These are phyloP conservation scores for Fusarium hainanense DNA, from an alignment of 2,329 filamentous ascomycete genomes.

Conservation along the genomic window DNA sequence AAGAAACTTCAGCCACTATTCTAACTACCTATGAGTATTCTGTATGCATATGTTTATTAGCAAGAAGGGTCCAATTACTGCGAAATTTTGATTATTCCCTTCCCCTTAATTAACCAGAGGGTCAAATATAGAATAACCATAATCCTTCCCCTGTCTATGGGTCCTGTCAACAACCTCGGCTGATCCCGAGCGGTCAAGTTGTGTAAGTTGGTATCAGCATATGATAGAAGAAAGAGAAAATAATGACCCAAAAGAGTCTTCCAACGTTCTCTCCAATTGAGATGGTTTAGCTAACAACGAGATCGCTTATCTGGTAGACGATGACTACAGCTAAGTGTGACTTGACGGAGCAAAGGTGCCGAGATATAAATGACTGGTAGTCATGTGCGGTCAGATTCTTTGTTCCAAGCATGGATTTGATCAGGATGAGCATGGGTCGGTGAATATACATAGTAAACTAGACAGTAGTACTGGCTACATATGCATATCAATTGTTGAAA, in stretches of 20 bases:
- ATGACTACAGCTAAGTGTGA: background rate
- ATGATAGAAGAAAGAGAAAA: background rate
- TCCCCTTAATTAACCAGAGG: background rate
- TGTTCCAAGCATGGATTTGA: conserved; percentile 1
- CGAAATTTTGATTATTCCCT: background rate
- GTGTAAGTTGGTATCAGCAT: background rate
- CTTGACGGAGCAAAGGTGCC: conserved; percentile 6
- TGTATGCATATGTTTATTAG: background rate
- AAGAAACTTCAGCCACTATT: background rate
- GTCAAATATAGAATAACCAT: background rate
- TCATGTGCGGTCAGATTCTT: background rate
- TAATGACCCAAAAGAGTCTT: background rate
- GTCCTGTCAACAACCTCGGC: conserved; percentile 1
- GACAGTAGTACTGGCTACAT: background rate
- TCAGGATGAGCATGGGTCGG: background rate
- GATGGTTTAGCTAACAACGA: background rate
- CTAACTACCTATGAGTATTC: too few species aligned
- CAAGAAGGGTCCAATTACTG: background rate
- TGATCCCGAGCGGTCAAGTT: conserved; percentile 16
- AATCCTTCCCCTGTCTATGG: conserved; percentile 1
- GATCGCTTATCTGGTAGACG: background rate
- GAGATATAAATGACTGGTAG: conserved; percentile 1
- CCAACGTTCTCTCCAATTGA: background rate
- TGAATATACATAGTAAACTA: background rate
- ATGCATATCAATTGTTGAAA: conserved; percentile 10